Conservation (phyloP, 495 filamentous ascomycete species). For the Ramalina intermedia region DNA sequence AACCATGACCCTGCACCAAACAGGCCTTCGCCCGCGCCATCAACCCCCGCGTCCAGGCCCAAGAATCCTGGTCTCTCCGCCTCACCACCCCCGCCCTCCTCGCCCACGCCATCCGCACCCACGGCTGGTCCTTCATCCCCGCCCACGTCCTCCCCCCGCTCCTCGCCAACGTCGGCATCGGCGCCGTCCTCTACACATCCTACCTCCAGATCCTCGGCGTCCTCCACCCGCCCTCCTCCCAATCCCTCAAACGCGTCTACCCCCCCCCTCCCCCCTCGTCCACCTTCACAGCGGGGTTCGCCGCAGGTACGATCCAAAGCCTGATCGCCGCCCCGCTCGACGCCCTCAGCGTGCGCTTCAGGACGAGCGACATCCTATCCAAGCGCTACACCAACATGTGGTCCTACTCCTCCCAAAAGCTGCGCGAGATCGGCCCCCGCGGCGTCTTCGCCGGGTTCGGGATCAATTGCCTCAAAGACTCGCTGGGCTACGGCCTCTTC, state of each 20-base stretch:
- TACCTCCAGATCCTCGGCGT: slow-evolving; percentile 67
- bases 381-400: slow-evolving; percentile 68
- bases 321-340: slow-evolving; percentile 78
- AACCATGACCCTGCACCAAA: neutral
- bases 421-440: slow-evolving; percentile 60
- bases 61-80: slow-evolving; percentile 49
- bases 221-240: slow-evolving; percentile 58
- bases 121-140: slow-evolving; percentile 80
- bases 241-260: slow-evolving; percentile 53
- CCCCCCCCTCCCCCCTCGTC: slow-evolving; percentile 51
- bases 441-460: slow-evolving; percentile 76
- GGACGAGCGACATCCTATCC: slow-evolving; percentile 51
- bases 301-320: slow-evolving; percentile 65
- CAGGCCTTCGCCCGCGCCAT: slow-evolving; percentile 55
- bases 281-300: slow-evolving; percentile 64
- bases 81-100: slow-evolving; percentile 68
- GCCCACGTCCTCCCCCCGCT: slow-evolving; percentile 79
- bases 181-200: slow-evolving; percentile 73
- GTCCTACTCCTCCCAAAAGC: slow-evolving; percentile 59
- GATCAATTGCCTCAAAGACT: slow-evolving; percentile 66
- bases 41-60: slow-evolving; percentile 41
- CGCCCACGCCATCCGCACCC: slow-evolving; percentile 57
- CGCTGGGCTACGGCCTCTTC: slow-evolving; percentile 68
- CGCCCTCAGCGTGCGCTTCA: slow-evolving; percentile 68
- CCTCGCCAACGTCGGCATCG: slow-evolving; percentile 72